Evolutionary conservation across 176 grass and related monocot genomes (phyloP), one percentile per base, ranked within the genome.

Genomic region (Bolboschoenus planiculmis): DNA sequence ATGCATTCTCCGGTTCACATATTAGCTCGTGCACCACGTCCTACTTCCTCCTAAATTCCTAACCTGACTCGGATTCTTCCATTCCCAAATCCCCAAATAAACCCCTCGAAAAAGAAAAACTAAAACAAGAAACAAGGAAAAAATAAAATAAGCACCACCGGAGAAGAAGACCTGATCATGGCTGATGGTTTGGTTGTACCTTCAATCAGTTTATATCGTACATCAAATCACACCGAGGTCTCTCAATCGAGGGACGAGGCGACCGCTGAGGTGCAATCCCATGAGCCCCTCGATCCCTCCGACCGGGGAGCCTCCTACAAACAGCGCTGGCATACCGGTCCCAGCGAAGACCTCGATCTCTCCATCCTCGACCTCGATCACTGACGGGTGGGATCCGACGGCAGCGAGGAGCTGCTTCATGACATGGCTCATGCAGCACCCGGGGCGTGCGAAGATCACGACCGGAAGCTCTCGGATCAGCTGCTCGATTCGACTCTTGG

Each of bases 371-470:
- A 99, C 67, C 84, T 91, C 96, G 84, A 95, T 95, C 84, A 95
- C 91, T 16, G 89, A 88, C 67, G 96, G 92, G 87, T 95, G 87
- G 27, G 93, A 93, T 26, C 96, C 96, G 9, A 95, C 90, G 5
- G 92, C 83, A 21, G 78, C 84, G 16, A 99, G 92, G 13, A 99
- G 91, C 24, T 80, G 46, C 89, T 85, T 91, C 89, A 99, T 95
- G 15, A 99, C 96, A 80, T 95, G 92, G 43, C 91, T 88, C 96
- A 99, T 99, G 96, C 90, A 99, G 86, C 96, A 99, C 0, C 96
- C 96, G 0, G 39, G 62, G 0, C 96, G 46, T 10, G 87, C 81
- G 47, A 99, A 93, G 75, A 99, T 87, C 14, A 95, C 91, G 7
- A 99, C 91, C 23, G 90, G 92, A 84, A 90, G 94, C 91, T 99